phyloP scores from a whole-genome alignment of 2,329 filamentous ascomycete genomes.

The Saccharata proteae region DNA sequence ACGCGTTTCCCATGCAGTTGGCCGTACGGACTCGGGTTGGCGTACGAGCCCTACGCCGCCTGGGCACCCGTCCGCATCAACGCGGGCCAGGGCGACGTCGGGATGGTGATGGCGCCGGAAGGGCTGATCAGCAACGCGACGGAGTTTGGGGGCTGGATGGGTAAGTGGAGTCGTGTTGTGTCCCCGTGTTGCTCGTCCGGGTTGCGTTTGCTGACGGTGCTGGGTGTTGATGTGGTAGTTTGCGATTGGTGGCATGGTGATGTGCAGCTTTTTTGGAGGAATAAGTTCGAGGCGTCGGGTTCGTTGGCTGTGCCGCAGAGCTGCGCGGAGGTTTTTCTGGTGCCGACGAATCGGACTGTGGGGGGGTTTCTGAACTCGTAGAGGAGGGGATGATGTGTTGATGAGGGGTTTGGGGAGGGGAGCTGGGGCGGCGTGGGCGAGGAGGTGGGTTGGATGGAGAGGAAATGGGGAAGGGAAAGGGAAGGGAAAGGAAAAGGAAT shows the following conservation, averaged over 20 bases:
- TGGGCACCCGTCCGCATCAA: conserved; percentile 8
- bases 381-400: conserved; percentile 1
- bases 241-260: conserved; percentile 10
- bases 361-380: neutral
- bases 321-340: conserved; percentile 9
- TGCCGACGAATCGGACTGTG: neutral
- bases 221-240: conserved; percentile 3
- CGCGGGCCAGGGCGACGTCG: conserved; percentile 7
- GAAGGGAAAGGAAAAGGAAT: no score
- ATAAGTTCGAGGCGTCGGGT: conserved; percentile 1
- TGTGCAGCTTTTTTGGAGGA: conserved; percentile 10
- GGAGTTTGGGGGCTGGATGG: conserved; percentile 9
- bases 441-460: no score
- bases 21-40: conserved; percentile 6
- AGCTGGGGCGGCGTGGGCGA: no score
- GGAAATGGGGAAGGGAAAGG: no score
- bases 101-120: conserved; percentile 3
- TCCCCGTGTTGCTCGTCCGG: neutral
- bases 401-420: no score
- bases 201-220: neutral
- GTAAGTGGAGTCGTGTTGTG: conserved; percentile 4
- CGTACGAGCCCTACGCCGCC: conserved; percentile 7
- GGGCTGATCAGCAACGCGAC: conserved; percentile 6
- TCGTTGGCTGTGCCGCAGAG: conserved; percentile 3
- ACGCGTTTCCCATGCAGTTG: no score